Base-by-base conservation (phyloP, 2,329 filamentous ascomycete genomes). In the Fusarium avenaceum region DNA sequence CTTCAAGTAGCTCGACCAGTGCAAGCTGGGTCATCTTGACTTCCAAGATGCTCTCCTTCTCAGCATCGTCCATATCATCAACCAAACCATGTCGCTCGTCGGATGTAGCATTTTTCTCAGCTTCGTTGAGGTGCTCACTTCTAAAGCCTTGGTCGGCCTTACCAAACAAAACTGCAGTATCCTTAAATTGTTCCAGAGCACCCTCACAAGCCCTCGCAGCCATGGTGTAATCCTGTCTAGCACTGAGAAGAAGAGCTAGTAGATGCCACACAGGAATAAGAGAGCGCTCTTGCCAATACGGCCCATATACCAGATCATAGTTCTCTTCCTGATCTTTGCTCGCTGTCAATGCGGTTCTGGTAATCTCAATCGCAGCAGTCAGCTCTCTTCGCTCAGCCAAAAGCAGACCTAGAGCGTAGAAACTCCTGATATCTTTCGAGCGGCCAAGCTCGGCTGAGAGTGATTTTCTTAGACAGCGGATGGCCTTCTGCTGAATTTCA, bases 11-110 rank as follows among this genome's bases (percentile, higher is more conserved):
- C 78, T 98, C 95, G 5, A 96, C 80, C 20, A 99, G 85, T 6
- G 92, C 87, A 62, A 99, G 83, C 74, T 98, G 94, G 13, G 95
- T 97, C 88, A 98, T 97, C 78, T 97, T 97, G 64, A 97, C 89
- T 78, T 98, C 92, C n/a, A 99, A 80, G 42, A 99, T 90, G 48
- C 88, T 87, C 77, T 94, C 92, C 75, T 94, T 96, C 76, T 98
- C 94, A 26, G 89, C 88, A 59, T 90, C 88, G 65, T 93, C 91
- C 89, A 97, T 92, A 44, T 92, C 89, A 69, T 95, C 91, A 1
- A 96, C 85, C 46, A 92, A 76, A 5, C 89, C 88, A 66, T 74
- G 77, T 19, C 71, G 61, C 13, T 75, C 73, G 9, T 70, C 66
- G 7, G 67, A 32, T 22, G 67, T 46, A 5, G 53, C 61, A 45